Conservation (phyloP, 805 yeast species). For the Vanderwaltozyma tropicalis region DNA sequence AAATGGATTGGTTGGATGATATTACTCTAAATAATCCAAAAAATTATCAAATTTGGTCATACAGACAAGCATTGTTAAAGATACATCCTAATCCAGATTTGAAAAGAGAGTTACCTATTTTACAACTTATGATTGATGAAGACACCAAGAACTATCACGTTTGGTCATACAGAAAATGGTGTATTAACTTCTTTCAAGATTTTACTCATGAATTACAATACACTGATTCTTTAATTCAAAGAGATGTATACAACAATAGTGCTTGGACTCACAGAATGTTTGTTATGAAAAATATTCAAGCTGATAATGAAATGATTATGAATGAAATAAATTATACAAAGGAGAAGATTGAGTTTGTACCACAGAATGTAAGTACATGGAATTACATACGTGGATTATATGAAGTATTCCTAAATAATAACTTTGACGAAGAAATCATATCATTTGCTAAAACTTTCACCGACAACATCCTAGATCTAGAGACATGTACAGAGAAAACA, state of each 20-base stretch:
- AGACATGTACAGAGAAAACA: background rate
- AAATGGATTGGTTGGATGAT: conserved; percentile 70
- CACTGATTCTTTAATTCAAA: conserved; percentile 36
- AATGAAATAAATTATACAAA: conserved; percentile 47
- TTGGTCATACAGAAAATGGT: conserved; percentile 89
- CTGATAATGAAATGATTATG: conserved; percentile 11
- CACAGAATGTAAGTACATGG: conserved; percentile 84
- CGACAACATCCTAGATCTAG: conserved; percentile 15
- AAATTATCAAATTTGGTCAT: conserved; percentile 96
- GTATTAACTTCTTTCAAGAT: conserved; percentile 46
- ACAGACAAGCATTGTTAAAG: conserved; percentile 58
- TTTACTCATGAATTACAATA: conserved; percentile 43
- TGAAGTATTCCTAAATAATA: conserved; percentile 15
- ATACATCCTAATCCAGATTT: conserved; percentile 21
- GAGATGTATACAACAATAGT: conserved; percentile 78
- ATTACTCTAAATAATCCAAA: conserved; percentile 71
- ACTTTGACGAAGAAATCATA: conserved; percentile 32
- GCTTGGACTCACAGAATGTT: conserved; percentile 88
- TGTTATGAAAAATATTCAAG: conserved; percentile 28
- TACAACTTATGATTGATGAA: conserved; percentile 56
- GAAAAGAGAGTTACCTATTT: conserved; percentile 53
- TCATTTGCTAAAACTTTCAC: conserved; percentile 38
- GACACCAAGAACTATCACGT: conserved; percentile 93
- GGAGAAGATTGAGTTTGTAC: conserved; percentile 44
- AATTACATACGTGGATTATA: conserved; percentile 61